These are phyloP conservation scores for Nitzschia putrida DNA, from an alignment of 108 stramenopile species.

Conservation along the genomic window DNA sequence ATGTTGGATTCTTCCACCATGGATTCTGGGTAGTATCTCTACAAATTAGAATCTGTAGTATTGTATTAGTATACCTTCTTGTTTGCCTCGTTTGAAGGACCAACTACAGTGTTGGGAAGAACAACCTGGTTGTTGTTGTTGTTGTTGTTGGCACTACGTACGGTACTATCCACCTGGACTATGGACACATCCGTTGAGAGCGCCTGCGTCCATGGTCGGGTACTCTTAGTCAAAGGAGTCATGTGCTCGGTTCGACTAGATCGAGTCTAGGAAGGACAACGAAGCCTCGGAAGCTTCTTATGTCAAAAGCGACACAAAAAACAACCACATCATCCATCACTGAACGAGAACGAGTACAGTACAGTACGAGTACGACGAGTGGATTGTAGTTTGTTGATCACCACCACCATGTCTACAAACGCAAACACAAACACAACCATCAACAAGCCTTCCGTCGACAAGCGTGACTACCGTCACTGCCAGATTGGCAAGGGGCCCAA, in stretches of 20 bases:
- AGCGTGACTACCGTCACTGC: slow-evolving; percentile 33
- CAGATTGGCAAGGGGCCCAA: neutral
- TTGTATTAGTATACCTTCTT: neutral
- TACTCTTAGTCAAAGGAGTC: no score
- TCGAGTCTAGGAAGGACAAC: no score
- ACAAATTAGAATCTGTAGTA: neutral
- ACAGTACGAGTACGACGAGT: neutral
- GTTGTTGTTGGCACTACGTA: no score
- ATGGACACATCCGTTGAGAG: no score
- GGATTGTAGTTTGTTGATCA: slow-evolving; percentile 31
- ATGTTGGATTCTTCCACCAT: neutral
- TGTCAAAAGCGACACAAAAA: no score
- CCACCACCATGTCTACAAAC: neutral
- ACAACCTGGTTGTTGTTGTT: neutral
- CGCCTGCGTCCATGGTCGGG: no score
- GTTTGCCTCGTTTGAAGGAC: neutral
- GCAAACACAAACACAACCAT: neutral
- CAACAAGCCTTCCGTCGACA: slow-evolving; percentile 28
- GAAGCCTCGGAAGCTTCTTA: no score
- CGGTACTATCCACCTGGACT: no score
- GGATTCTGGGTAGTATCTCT: neutral
- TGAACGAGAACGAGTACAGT: no score
- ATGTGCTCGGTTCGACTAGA: no score
- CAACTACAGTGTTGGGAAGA: neutral
- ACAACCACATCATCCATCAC: no score